A percentile compares a stretch with the other conserved stretches of the same genome.
These are phyloP conservation scores for Globisporangium uncinulatum DNA, from an alignment of 352 stramenopile species.

Conservation along the genomic window DNA sequence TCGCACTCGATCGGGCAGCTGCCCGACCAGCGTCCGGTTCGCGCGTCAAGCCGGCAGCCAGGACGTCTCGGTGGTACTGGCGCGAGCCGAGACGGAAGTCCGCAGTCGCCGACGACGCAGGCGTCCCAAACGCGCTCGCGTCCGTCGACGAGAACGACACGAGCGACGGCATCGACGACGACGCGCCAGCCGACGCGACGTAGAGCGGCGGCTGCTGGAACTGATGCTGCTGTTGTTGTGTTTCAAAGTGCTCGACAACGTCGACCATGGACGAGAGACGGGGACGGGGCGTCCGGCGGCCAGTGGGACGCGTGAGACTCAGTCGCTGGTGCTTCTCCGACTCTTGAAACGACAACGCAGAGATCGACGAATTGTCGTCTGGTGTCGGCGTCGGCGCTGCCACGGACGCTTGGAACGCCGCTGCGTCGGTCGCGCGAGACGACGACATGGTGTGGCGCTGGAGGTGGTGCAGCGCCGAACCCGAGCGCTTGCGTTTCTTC, in stretches of 20 bases:
- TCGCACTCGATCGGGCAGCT: constrained; percentile 14
- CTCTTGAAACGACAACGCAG: constrained; percentile 54
- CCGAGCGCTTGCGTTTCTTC: constrained; percentile 45
- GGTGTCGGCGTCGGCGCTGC: constrained; percentile 14
- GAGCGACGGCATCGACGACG: constrained; percentile 37
- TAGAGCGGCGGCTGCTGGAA: constrained; percentile 12
- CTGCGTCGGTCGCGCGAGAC: constrained; percentile 13
- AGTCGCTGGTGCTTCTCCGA: constrained; percentile 67
- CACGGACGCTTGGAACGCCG: constrained; percentile 41
- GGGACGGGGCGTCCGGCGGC: constrained; percentile 3
- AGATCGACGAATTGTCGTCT: constrained; percentile 55
- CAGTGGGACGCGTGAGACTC: constrained; percentile 25
- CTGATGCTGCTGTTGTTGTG: constrained; percentile 7
- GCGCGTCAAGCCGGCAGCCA: constrained; percentile 15
- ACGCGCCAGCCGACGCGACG: constrained; percentile 29
- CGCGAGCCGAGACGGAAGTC: constrained; percentile 12
- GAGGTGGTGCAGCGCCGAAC: constrained; percentile 2
- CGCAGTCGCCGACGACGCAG: constrained; percentile 1
- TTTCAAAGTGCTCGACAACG: constrained; percentile 57
- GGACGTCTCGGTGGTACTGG: constrained; percentile 11
- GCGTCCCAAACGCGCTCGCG: constrained; percentile 19
- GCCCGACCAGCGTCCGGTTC: constrained; percentile 4
- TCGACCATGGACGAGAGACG: constrained; percentile 42
- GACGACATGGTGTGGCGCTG: constrained; percentile 35
- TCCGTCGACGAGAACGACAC: constrained; percentile 44